Evolutionary conservation across 352 stramenopile genomes (phyloP), one percentile per base, ranked within the genome.

Genomic region (Globisporangium lucens): DNA sequence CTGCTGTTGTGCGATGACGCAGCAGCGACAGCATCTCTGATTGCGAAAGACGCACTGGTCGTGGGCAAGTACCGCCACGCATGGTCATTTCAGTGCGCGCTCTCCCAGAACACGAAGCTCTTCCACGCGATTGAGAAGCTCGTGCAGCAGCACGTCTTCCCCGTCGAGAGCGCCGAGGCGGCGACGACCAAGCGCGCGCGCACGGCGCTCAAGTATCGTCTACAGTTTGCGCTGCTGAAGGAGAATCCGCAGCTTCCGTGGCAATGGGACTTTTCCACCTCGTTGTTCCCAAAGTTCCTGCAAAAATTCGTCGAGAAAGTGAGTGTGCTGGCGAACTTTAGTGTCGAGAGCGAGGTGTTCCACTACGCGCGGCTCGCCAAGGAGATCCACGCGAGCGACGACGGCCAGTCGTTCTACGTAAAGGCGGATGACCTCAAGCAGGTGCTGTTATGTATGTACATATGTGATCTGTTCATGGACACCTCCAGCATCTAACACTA

Each of bases 141-240:
- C 20, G 49, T 76, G 41, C 67, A 78, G 43, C 64, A 60, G 6
- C 75, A 90, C 52, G 71, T 89, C 22, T 87, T 81, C 63, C 73
- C 75, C 4, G 30, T 47, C 9, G 53, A 46, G 17, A 38, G 13
- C 38, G 41, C 27, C 12, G 52, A 47, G 17, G 27, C 5, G 8
- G 17, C 10, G 30, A 58, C 61, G 27, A 67, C 71, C 10, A 78
- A 74, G 53, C 73, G 57, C 24, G 83, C 85, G 12, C 70, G 85
- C 3, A 72, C 72, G 33, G 77, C 87, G 4, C 71, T 87, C 12
- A 75, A 80, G 43, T 94, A 93, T 61, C 84, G 84, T 49, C 66
- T 91, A 29, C 77, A 88, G 58, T 91, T 93, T 61, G 78, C 82
- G 6, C 62, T 94, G 35, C 66, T 94, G 3, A 90, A 91, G 30